Evolutionary conservation across 164 flowering plant genomes (phyloP), one percentile per base, ranked within the genome.

Genomic region (Cinnamomum chago): DNA sequence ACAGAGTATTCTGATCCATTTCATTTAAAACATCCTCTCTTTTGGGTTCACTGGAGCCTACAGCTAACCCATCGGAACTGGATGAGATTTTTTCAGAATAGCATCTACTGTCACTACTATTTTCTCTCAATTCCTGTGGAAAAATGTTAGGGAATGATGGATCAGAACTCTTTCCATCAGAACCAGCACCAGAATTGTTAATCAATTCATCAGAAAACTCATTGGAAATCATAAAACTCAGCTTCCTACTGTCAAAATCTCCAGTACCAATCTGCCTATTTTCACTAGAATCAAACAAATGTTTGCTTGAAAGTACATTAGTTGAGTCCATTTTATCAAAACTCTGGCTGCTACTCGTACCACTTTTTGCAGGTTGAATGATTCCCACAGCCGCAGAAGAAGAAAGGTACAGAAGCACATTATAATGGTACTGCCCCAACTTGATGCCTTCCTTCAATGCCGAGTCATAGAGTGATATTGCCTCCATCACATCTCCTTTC

Each of bases 351-450:
- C 67, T 62, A n/a, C 68, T 81, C 65, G 76, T 83, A 67, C 98
- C 94, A 79, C 98, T 93, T 76, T 93, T 93, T 7, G 92, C 95
- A 18, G 92, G 92, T 50, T 65, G 86, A 70, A 90, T 79, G 74
- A 91, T 82, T 71, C 98, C 98, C 23, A 82, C 67, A 74, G 98
- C 93, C 0, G 98, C 98, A 70, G 95, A 91, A 55, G 98, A 86
- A 81, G 95, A 93, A 47, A 93, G 89, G 82, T 93, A 91, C 68
- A 93, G 72, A 67, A 93, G 81, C 51, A 93, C 95, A 72, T 87
- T 82, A 81, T 88, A 93, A 71, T 90, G 94, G 70, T 93, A 90
- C 83, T 88, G 94, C 68, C 72, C 87, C 76, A 93, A 24, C 70
- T 79, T 75, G 17, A 86, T 81, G 6, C 91, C 95, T 64, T 93